Base-by-base conservation (phyloP, 306 rosid species). In the Rubus idaeus region DNA sequence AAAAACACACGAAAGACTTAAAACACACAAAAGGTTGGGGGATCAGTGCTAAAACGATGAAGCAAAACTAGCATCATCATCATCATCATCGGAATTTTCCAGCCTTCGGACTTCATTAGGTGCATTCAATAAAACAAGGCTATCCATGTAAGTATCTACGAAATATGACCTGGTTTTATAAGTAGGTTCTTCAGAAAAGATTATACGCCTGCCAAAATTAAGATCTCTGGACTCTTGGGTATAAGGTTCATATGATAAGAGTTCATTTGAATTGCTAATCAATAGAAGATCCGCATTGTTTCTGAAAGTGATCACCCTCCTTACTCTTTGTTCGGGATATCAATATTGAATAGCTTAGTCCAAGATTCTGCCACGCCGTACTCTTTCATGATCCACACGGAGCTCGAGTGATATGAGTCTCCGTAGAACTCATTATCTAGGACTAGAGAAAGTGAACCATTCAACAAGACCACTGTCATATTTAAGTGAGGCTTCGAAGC, bases 301-400 rank as follows among this genome's bases (percentile, higher is more conserved):
- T 61, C 67, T 61, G 67, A 30, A 61, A 13, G 67, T 26, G 40
- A 61, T 26, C 67, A 61, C 67, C n/a, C 67, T 26, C 3, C 17
- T 12, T 6, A 26, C 17, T 61, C 2, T 8, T 26, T 5, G 40
- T 12, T 30, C 10, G 3, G 8, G 26, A 61, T 1, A 30, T 61
- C 42, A 1, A 61, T 61, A 61, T 61, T 13, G 1, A 61, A 61
- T 30, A 30, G 16, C 2, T 61, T 61, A 30, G 17, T 61, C 72
- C 49, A 40, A 42, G 72, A 68, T 8, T 61, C 67, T 11, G 16
- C 42, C 8, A 61, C 42, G 3, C 41, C 67, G 20, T 61, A 61
- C 8, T 61, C 67, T 61, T 26, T 61, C 67, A 61, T 61, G 18
- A 61, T 61, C 67, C 67, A 61, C n/a, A 61, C 67, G 0, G 67